A percentile compares a stretch with the other conserved stretches of the same genome.
Conservation (phyloP, 768 basidiomycete genomes). For the Hortiboletus campestris region DNA sequence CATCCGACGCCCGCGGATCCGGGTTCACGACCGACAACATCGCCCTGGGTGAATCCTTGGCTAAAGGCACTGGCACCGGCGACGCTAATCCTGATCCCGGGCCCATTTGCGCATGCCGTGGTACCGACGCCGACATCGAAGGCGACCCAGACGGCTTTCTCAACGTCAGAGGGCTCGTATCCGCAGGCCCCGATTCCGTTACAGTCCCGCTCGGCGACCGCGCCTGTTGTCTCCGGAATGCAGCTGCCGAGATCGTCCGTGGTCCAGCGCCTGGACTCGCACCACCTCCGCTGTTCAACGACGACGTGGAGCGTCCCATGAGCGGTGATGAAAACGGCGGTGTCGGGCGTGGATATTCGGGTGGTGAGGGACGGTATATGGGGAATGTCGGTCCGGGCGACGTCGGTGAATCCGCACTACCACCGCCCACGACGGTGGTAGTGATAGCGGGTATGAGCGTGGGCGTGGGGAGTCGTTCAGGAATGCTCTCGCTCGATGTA, state of each 20-base stretch:
- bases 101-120: constrained; percentile 3
- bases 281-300: constrained; percentile 23
- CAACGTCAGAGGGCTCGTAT: constrained; percentile 46
- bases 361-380: constrained; percentile 35
- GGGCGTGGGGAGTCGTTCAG: constrained; percentile 10
- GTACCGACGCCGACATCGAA: constrained; percentile 12
- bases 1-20: constrained; percentile 26
- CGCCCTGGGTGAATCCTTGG: constrained; percentile 8
- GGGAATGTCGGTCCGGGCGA: constrained; percentile 1
- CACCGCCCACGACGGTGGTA: background rate
- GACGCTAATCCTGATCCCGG: constrained; percentile 17
- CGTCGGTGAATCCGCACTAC: background rate
- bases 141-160: constrained; percentile 42
- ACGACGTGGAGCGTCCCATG: constrained; percentile 35
- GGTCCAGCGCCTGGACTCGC: constrained; percentile 32
- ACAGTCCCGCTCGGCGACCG: constrained; percentile 27
- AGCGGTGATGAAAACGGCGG: constrained; percentile 31
- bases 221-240: constrained; percentile 57
- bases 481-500: constrained; percentile 2
- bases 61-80: constrained; percentile 23
- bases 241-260: constrained; percentile 73
- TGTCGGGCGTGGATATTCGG: constrained; percentile 43
- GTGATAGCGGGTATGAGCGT: background rate
- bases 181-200: constrained; percentile 30
- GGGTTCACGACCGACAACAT: constrained; percentile 30